Conservation (phyloP, 208 protist genomes). For the Trypanosoma lewisi region DNA sequence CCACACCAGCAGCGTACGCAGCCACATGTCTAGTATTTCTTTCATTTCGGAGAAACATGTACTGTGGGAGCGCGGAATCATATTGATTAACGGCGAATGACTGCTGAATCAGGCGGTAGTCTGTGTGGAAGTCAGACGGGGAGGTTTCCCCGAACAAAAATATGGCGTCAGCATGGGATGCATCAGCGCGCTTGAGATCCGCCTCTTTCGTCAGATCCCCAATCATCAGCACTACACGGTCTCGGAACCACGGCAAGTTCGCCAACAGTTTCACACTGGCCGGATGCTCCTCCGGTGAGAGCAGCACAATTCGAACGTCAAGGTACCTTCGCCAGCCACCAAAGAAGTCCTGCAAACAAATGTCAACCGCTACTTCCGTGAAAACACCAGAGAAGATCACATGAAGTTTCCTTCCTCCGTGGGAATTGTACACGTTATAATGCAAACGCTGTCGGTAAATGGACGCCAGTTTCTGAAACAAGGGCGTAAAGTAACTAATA, state of each 20-base stretch:
- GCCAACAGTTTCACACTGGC: constrained; percentile 52
- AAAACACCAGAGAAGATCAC: constrained; percentile 79
- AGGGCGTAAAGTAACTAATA: constrained; percentile 73
- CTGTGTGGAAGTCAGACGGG: constrained; percentile 72
- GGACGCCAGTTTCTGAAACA: constrained; percentile 51
- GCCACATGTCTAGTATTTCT: constrained; percentile 55
- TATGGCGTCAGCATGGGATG: constrained; percentile 67
- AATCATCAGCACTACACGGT: constrained; percentile 68
- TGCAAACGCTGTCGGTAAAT: constrained; percentile 40
- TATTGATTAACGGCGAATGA: constrained; percentile 61
- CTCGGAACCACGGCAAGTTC: constrained; percentile 73
- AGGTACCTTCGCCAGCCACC: constrained; percentile 79
- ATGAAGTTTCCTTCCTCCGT: constrained; percentile 37
- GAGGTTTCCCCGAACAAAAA: constrained; percentile 77
- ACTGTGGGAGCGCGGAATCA: constrained; percentile 70
- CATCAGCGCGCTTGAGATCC: constrained; percentile 62
- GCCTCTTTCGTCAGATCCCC: constrained; percentile 48
- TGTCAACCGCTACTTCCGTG: constrained; percentile 57
- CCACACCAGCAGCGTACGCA: constrained; percentile 58
- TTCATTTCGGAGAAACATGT: constrained; percentile 68
- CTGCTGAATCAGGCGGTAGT: constrained; percentile 70
- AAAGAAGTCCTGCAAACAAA: constrained; percentile 77
- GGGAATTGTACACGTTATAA: constrained; percentile 52
- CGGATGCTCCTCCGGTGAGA: constrained; percentile 58
- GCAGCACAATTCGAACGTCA: constrained; percentile 61